A percentile compares a stretch with the other conserved stretches of the same genome.
These are phyloP conservation scores for Orobanche coerulescens DNA, from an alignment of 257 asterid genomes.

Conservation along the genomic window DNA sequence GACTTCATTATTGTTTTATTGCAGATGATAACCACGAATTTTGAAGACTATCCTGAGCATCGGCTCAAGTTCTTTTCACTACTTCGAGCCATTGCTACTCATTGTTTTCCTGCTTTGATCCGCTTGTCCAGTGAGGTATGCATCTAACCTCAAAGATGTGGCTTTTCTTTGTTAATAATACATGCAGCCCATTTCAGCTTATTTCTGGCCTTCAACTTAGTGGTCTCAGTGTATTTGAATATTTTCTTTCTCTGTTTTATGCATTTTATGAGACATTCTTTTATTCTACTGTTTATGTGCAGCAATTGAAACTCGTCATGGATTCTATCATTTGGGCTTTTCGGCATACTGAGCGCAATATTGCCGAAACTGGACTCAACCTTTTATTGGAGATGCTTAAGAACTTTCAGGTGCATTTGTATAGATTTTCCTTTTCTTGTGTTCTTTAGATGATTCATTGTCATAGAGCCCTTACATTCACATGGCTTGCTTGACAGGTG, in stretches of 20 bases:
- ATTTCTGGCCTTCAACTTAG: neutral
- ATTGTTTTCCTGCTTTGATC: conserved; percentile 88
- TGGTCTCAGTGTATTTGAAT: conserved; percentile 5
- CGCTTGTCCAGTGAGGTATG: conserved; percentile 84
- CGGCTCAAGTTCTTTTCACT: conserved; percentile 93
- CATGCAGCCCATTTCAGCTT: neutral
- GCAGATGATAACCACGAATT: conserved; percentile 96
- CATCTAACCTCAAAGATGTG: neutral
- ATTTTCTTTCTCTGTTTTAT: neutral
- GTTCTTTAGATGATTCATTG: neutral
- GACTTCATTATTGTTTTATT: conserved; percentile 6
- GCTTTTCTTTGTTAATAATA: conserved; percentile 8
- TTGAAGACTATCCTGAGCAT: conserved; percentile 99
- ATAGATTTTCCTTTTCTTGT: neutral
- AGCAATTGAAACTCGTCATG: conserved; percentile 96
- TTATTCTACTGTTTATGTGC: conserved; percentile 22
- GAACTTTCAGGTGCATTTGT: conserved; percentile 84
- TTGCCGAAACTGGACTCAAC: conserved; percentile 97
- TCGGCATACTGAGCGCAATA: conserved; percentile 97
- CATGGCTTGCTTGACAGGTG: conserved; percentile 41
- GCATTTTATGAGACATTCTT: conserved; percentile 8
- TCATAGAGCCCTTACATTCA: conserved; percentile 20
- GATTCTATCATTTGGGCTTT: conserved; percentile 99
- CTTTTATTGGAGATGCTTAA: conserved; percentile 85
- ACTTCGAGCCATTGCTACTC: conserved; percentile 88